Base-by-base conservation (phyloP, 2,329 filamentous ascomycete species). In the Alternaria sp. region DNA sequence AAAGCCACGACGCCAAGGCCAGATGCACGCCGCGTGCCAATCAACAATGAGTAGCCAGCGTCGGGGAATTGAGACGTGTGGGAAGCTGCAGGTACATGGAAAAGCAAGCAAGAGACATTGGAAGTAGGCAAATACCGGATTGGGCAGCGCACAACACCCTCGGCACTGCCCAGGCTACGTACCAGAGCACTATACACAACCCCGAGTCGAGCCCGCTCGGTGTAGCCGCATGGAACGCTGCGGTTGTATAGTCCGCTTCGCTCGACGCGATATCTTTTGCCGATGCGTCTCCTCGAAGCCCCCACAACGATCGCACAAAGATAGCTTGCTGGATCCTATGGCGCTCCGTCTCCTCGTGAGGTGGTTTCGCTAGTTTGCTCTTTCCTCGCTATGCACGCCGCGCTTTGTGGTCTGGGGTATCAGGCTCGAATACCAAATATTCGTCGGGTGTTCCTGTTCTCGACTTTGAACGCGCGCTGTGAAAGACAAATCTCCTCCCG, bases 401-500 rank as follows among this genome's bases (percentile, higher is more conserved):
- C 49, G 52, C 56, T 53, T 59, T 52, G 62, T 60, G 59, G 63
- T 66, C 62, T 61, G 62, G 64, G 70, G 61, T 71, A 72, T 71
- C 59, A 65, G 62, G 65, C 58, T 66, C 62, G 61, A 62, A 65
- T 60, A 62, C 65, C 61, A 62, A 25, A 46, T 53, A 57, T 59
- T 63, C 61, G 62, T 67, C 63, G 58, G 59, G 55, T 50, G 62
- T 63, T 49, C 54, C 56, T 60, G 36, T 45, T 62, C 43, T 66
- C 60, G 62, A 58, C 45, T 59, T 56, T 59, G 62, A 67, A 57
- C 54, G 63, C 66, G 44, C 54, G 59, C 62, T 66, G 59, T 59
- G 61, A 71, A 72, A 67, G 47, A 60, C 67, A 67, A 62, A 62
- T 61, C 59, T 63, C 67, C 69, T 71, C 57, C 46, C 54, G 46